Evolutionary conservation across 768 basidiomycete genomes (phyloP), one percentile per base, ranked within the genome.

Genomic region (Auricularia sp.): DNA sequence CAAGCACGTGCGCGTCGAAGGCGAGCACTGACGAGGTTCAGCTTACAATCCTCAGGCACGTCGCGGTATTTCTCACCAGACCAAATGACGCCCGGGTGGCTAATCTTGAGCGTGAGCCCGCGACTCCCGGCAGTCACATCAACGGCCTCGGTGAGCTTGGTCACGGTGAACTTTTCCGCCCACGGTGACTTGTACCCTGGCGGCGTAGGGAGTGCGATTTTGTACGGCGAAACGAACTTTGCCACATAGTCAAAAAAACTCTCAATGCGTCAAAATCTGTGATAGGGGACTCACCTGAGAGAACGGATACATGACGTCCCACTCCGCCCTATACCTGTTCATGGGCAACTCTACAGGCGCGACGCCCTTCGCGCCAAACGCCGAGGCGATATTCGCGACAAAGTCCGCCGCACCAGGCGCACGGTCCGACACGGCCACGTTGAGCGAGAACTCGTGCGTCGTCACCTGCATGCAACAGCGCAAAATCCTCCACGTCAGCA

Each of bases 21-120:
- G 94, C 89, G 63, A 98, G 82, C 3, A 90, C 93, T 85, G 69
- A 51, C 64, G 63, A 37, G 59, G 39, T 14, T 64, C 24, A 66
- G 61, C 61, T 62, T 11, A 2, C 33, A 3, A 39, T 36, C 54
- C 44, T 61, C 35, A 65, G 13, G 24, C 18, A 37, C 18, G 34
- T n/a, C 42, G 51, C 14, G 61, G 18, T 42, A 64, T 58, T 8
- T 71, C 80, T 63, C 69, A 85, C 89, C 85, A 3, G 92, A 90
- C 94, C 93, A 92, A 62, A 94, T 94, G 54, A 95, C 77, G 2
- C 85, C 88, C 1, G 90, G 90, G 73, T 95, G 91, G 34, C 82
- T 76, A 39, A 95, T 79, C 59, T 79, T 74, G n/a, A 95, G 72
- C 3, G 84, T 88, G 58, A 96, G 70, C 65, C 80, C 83, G 63